Percentiles rank a stretch among this genome's conserved stretches.
These are phyloP conservation scores for Mycena latifolia DNA, from an alignment of 768 basidiomycete species.

Conservation along the genomic window DNA sequence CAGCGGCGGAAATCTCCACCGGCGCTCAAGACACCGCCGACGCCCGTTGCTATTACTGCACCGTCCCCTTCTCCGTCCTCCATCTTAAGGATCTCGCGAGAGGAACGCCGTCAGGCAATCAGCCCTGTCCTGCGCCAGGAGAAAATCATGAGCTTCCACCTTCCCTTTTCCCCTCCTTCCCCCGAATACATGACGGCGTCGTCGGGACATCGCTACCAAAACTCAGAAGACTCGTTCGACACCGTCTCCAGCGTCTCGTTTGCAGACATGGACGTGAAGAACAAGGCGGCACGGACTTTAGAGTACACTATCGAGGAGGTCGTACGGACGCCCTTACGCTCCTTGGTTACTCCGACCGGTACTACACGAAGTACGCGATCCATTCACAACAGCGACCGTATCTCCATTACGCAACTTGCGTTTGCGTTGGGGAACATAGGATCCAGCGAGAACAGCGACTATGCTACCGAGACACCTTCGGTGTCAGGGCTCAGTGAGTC, in stretches of 20 bases:
- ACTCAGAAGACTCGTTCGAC: conserved; percentile 24
- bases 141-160: conserved; percentile 21
- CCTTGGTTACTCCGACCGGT: neutral
- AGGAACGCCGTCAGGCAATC: conserved; percentile 13
- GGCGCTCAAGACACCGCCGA: conserved; percentile 8
- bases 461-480: too few relatives aligned
- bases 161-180: conserved; percentile 25
- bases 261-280: conserved; percentile 20
- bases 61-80: conserved; percentile 19
- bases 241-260: conserved; percentile 34
- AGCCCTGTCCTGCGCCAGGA: conserved; percentile 12
- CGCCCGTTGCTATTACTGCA: conserved; percentile 22
- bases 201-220: conserved; percentile 5
- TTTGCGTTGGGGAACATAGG: conserved; percentile 6
- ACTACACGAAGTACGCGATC: conserved; percentile 12
- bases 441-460: neutral
- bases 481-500: too few relatives aligned
- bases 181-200: conserved; percentile 19
- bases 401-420: conserved; percentile 32
- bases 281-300: neutral
- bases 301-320: conserved; percentile 1
- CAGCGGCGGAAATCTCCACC: conserved; percentile 9
- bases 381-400: conserved; percentile 32
- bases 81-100: neutral
- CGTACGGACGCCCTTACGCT: conserved; percentile 16